Evolutionary conservation across 1,284 basidiomycete genomes (phyloP), one percentile per base, ranked within the genome.

Genomic region (Athelia sp.): DNA sequence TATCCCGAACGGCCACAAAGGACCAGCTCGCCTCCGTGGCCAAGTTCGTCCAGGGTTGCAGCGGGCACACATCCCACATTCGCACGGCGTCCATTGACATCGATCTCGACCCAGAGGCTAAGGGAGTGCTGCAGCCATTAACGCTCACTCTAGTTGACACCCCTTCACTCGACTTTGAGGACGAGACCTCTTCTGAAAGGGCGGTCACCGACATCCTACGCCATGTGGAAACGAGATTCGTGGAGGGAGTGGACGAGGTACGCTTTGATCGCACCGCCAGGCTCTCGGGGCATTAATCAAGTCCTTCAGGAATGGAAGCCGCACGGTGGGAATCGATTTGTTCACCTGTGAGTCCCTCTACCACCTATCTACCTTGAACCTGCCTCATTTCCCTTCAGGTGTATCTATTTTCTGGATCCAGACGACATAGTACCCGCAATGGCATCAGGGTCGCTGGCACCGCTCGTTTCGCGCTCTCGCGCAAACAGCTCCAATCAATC

Each of bases 371-470:
- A 57, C 54, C 46, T 51, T 56, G 47, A 51, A n/a, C 15, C 9
- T 34, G 45, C 53, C 66, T 61, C 35, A 61, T 57, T 50, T 45
- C 53, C 36, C 47, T 53, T 48, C 66, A 89, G 87, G 54, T 89
- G 87, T 60, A 79, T 90, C 52, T 90, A 90, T 69, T 87, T 88
- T 67, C 69, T 88, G 62, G 84, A 88, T 72, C 86, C 86, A 51
- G 84, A 87, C 70, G 63, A 73, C 64, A 84, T 89, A 60, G 72
- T 86, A 50, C 84, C 86, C 49, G 82, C 82, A 40, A 73, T 78
- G 49, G 78, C 79, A 42, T 72, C 82, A 51, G 75, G 73, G 17
- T 81, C 79, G 36, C 79, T 82, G 50, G 78, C 73, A 42, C 83
- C 83, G 35, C 71, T 79, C 55, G 75, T 84, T 54, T 71, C 82